A percentile compares a stretch with the other conserved stretches of the same genome.
Evolutionary conservation across 1,284 basidiomycete genomes (phyloP).

Genomic region (Farysia itapuensis): DNA sequence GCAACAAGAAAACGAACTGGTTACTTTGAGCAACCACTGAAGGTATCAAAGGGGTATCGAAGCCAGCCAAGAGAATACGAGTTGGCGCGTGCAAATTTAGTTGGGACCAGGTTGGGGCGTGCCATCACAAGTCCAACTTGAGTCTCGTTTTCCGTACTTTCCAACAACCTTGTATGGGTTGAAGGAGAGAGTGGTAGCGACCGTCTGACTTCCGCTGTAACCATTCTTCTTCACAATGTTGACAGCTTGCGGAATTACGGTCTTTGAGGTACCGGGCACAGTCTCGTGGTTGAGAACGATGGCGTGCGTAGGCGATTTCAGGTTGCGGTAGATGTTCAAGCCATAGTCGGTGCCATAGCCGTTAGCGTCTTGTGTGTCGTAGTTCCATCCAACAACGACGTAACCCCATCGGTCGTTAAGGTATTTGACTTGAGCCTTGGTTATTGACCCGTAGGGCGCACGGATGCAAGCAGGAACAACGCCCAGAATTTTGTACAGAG

Average conservation of each 20-base stretch:
- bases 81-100: neutral
- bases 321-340: conserved; percentile 25
- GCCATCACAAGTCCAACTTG: conserved; percentile 41
- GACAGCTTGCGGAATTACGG: conserved; percentile 40
- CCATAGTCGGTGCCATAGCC: conserved; percentile 16
- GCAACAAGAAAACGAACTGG: too few species aligned
- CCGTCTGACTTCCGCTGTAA: conserved; percentile 35
- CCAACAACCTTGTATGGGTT: conserved; percentile 47
- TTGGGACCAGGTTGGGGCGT: conserved; percentile 24
- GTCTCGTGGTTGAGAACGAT: conserved; percentile 54
- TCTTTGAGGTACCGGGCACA: conserved; percentile 21
- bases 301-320: conserved; percentile 32
- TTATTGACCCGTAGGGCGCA: conserved; percentile 42
- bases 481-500: conserved; percentile 49
- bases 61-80: too few species aligned
- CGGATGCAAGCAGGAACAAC: conserved; percentile 45
- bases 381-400: conserved; percentile 43
- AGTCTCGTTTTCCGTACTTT: conserved; percentile 22
- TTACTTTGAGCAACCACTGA: too few species aligned
- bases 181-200: conserved; percentile 24
- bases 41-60: too few species aligned
- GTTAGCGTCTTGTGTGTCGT: conserved; percentile 37
- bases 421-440: conserved; percentile 28
- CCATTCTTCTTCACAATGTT: conserved; percentile 38
- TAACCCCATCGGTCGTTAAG: conserved; percentile 42